A percentile compares a stretch with the other conserved stretches of the same genome.
Conservation (phyloP, 192 early-diverging fungal genomes). For the Geosiphon pyriformis region DNA sequence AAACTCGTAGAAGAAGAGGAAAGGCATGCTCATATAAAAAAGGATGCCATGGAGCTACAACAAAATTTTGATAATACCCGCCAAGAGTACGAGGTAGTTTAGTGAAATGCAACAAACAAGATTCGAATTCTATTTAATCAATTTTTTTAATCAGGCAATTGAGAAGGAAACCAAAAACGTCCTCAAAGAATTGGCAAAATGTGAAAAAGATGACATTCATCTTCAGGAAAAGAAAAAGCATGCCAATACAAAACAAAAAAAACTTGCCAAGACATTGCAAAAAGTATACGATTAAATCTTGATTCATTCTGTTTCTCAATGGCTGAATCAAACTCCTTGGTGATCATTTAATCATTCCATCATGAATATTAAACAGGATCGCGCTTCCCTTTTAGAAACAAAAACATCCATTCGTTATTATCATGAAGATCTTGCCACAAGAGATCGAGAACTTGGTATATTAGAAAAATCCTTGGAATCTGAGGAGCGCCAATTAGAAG, state of each 20-base stretch:
- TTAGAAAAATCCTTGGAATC: constrained; percentile 55
- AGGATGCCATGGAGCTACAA: constrained; percentile 60
- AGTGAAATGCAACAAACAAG: background rate
- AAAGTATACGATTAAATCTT: constrained; percentile 37
- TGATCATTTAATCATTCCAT: too few relatives aligned
- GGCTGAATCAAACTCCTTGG: too few relatives aligned
- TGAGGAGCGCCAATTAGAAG: constrained; percentile 70
- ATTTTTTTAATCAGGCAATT: constrained; percentile 29
- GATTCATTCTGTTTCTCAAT: too few relatives aligned
- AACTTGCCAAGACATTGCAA: constrained; percentile 62
- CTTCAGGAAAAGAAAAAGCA: constrained; percentile 83
- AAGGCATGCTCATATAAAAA: constrained; percentile 56
- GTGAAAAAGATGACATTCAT: constrained; percentile 79
- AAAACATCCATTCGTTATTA: constrained; percentile 65
- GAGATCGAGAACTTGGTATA: constrained; percentile 50
- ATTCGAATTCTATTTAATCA: background rate
- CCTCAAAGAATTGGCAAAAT: constrained; percentile 53
- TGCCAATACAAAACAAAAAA: constrained; percentile 72
- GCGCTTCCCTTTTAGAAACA: constrained; percentile 51
- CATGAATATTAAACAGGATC: too few relatives aligned
- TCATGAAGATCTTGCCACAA: constrained; percentile 56
- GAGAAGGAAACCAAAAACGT: constrained; percentile 55
- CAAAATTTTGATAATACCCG: constrained; percentile 45
- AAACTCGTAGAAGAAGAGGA: constrained; percentile 55
- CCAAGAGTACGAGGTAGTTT: constrained; percentile 56